phyloP scores from a whole-genome alignment of 257 asterid genomes.

The Solanum sitiens region DNA sequence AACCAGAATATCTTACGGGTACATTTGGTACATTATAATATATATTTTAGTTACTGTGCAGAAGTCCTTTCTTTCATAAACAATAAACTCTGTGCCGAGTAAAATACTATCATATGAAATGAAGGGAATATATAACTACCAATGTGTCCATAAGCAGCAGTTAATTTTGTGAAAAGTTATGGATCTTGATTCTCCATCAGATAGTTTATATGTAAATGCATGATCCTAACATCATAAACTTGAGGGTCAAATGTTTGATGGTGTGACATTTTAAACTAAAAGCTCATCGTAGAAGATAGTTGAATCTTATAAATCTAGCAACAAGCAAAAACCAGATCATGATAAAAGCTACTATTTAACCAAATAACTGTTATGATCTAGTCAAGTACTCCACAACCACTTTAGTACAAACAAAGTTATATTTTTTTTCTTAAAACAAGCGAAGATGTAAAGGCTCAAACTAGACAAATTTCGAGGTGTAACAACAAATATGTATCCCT shows the following conservation, averaged over 20 bases:
- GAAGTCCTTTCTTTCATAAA: background rate
- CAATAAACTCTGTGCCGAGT: background rate
- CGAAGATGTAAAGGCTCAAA: background rate
- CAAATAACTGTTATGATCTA: background rate
- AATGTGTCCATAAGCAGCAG: background rate
- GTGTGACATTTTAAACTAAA: background rate
- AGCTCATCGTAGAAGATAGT: background rate
- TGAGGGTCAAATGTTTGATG: background rate
- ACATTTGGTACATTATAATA: background rate
- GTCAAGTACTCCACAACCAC: background rate
- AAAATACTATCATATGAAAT: background rate
- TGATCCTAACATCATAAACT: background rate
- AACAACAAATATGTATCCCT: background rate
- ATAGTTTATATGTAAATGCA: background rate
- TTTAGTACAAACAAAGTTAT: background rate
- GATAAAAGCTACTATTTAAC: background rate
- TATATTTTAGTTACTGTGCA: background rate
- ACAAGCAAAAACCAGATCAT: background rate
- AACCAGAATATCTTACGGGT: background rate
- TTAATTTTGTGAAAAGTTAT: background rate
- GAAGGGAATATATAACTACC: background rate
- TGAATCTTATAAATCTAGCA: background rate
- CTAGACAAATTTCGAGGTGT: background rate
- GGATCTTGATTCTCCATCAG: background rate
- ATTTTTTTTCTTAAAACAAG: background rate